Percentiles rank a stretch among this genome's conserved stretches.
These are phyloP conservation scores for Pseudocercospora ulei DNA, from an alignment of 2,329 filamentous ascomycete genomes.

Conservation along the genomic window DNA sequence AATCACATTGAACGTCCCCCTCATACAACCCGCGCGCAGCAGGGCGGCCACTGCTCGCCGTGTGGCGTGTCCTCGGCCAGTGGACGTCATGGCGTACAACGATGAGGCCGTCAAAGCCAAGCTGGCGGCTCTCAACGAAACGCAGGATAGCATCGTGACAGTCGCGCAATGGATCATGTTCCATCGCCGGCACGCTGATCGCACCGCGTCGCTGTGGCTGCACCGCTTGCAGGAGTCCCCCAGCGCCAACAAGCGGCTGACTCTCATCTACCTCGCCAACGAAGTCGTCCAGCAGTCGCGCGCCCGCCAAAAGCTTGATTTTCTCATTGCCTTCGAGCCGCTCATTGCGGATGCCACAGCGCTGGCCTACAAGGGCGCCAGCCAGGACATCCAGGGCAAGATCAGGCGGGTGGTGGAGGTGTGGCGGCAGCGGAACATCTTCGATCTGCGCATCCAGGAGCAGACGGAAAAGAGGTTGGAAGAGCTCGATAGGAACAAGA, in stretches of 20 bases:
- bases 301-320: constrained; percentile 83
- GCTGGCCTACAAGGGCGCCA: constrained; percentile 80
- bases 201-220: constrained; percentile 85
- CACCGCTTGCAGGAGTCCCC: constrained; percentile 80
- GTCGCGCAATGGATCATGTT: constrained; percentile 99
- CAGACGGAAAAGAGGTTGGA: constrained; percentile 71
- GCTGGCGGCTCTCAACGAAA: constrained; percentile 90
- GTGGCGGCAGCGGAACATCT: constrained; percentile 79
- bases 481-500: constrained; percentile 47
- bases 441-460: constrained; percentile 67
- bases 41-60: no score
- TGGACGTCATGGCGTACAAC: constrained; percentile 70
- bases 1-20: no score
- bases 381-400: constrained; percentile 77
- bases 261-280: constrained; percentile 89
- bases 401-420: constrained; percentile 84
- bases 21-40: no score
- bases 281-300: constrained; percentile 96
- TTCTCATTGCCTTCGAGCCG: constrained; percentile 81
- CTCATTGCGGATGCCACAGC: constrained; percentile 84
- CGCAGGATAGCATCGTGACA: constrained; percentile 90
- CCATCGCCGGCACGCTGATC: constrained; percentile 85
- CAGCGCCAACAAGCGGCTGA: constrained; percentile 68
- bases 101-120: constrained; percentile 93
- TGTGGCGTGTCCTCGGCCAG: constrained; percentile 1